Conservation (phyloP, 176 grass and related monocot species). For the Luzula sylvatica region DNA sequence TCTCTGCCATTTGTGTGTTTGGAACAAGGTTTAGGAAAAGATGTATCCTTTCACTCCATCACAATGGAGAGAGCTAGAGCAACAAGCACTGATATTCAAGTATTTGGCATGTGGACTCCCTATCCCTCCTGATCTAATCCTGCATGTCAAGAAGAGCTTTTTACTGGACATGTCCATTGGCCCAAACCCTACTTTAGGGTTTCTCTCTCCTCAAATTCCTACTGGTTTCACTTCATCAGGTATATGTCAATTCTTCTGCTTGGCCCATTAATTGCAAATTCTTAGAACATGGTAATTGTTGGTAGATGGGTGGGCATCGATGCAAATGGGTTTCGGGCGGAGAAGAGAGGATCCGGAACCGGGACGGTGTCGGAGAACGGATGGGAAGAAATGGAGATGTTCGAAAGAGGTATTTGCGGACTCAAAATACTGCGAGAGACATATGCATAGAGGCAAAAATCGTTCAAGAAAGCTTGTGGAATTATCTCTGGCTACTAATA, state of each 20-base stretch:
- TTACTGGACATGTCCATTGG: conserved; percentile 21
- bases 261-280: neutral
- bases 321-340: conserved; percentile 15
- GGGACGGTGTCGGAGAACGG: conserved; percentile 32
- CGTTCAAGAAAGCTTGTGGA: conserved; percentile 52
- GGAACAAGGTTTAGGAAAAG: neutral
- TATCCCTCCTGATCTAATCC: conserved; percentile 63
- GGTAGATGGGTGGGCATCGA: conserved; percentile 27
- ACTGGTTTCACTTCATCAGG: conserved; percentile 8
- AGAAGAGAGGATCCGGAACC: conserved; percentile 33
- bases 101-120: conserved; percentile 61
- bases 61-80: conserved; percentile 77
- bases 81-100: conserved; percentile 81
- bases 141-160: conserved; percentile 28
- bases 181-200: neutral
- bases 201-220: conserved; percentile 8
- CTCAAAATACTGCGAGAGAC: conserved; percentile 40
- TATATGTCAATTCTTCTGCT: neutral
- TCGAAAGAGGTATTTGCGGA: conserved; percentile 31
- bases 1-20: neutral
- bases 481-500: conserved; percentile 34
- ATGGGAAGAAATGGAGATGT: conserved; percentile 46
- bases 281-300: conserved; percentile 1
- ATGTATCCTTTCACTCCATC: conserved; percentile 52
- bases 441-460: conserved; percentile 41